phyloP scores from a whole-genome alignment of 2,329 filamentous ascomycete species.

The Neonectria coccinea region DNA sequence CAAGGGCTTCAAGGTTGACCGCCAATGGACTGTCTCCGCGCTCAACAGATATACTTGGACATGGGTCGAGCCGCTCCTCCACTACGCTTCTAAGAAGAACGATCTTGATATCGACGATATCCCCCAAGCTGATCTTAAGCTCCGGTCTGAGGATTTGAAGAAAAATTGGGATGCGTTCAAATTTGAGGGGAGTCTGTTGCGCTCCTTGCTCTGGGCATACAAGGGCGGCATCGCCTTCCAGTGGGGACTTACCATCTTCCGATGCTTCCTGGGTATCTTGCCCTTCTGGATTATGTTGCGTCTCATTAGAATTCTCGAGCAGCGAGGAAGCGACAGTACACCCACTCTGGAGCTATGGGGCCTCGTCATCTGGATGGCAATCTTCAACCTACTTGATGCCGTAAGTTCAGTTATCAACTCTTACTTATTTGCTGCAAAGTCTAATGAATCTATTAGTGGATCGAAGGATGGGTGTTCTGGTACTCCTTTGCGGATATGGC shows the following conservation, averaged over 20 bases:
- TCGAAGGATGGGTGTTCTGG: slow-evolving; percentile 77
- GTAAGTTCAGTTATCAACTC: slow-evolving; percentile 38
- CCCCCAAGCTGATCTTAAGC: slow-evolving; percentile 68
- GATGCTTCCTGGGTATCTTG: slow-evolving; percentile 71
- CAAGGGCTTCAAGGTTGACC: slow-evolving; percentile 70
- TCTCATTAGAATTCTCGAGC: slow-evolving; percentile 74
- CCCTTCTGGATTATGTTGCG: slow-evolving; percentile 77
- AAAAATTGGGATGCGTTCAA: slow-evolving; percentile 61
- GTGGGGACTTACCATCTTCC: slow-evolving; percentile 65
- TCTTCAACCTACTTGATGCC: slow-evolving; percentile 67
- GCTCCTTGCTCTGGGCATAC: slow-evolving; percentile 70
- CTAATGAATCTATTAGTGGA: slow-evolving; percentile 54
- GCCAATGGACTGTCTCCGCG: slow-evolving; percentile 70
- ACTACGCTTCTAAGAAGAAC: slow-evolving; percentile 66
- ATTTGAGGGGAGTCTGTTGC: slow-evolving; percentile 67
- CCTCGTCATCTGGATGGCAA: slow-evolving; percentile 74
- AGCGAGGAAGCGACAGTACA: slow-evolving; percentile 57
- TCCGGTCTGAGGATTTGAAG: slow-evolving; percentile 63
- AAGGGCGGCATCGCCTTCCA: slow-evolving; percentile 67
- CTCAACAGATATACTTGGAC: slow-evolving; percentile 72
- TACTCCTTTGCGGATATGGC: slow-evolving; percentile 71
- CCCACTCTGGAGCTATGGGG: slow-evolving; percentile 69
- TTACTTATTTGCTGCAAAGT: background rate
- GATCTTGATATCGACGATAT: slow-evolving; percentile 73
- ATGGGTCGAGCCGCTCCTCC: slow-evolving; percentile 71